Evolutionary conservation across 306 rosid species (phyloP).

Genomic region (Calophaca sinica): DNA sequence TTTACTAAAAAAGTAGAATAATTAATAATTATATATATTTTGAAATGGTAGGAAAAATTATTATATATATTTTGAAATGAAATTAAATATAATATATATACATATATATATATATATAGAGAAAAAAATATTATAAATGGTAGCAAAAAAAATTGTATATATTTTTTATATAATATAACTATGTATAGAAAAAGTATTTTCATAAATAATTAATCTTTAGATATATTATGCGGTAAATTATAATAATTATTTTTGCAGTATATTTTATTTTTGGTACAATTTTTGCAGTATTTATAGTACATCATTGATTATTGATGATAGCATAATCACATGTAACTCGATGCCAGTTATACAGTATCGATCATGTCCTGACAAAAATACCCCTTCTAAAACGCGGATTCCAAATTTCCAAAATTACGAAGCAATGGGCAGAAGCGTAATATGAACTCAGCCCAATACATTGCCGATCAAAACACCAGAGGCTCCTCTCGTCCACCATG

Average conservation of each 20-base stretch:
- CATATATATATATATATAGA: too few species aligned
- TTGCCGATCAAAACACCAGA: slow-evolving; percentile 81
- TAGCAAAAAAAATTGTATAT: too few species aligned
- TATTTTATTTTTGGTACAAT: too few species aligned
- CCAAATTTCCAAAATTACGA: slow-evolving; percentile 7
- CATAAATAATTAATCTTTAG: too few species aligned
- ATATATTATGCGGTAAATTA: not conserved
- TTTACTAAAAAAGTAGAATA: too few species aligned
- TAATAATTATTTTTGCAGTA: not conserved
- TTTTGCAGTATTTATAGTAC: slow-evolving; percentile 6
- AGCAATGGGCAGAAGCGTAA: slow-evolving; percentile 57
- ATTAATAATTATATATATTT: too few species aligned
- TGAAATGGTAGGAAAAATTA: too few species aligned
- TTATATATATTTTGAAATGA: too few species aligned
- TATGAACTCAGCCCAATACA: slow-evolving; percentile 40
- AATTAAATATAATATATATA: too few species aligned
- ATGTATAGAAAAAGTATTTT: too few species aligned
- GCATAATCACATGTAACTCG: slow-evolving; percentile 38
- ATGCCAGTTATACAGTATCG: slow-evolving; percentile 38
- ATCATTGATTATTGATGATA: slow-evolving; percentile 42
- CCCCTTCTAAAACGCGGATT: slow-evolving; percentile 27
- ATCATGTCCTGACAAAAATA: slow-evolving; percentile 10
- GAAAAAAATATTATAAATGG: too few species aligned
- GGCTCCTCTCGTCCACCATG: slow-evolving; percentile 69
- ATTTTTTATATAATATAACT: too few species aligned